Percentiles rank a stretch among this genome's conserved stretches.
These are phyloP conservation scores for Santalum album DNA, from an alignment of 164 flowering plant genomes.

Conservation along the genomic window DNA sequence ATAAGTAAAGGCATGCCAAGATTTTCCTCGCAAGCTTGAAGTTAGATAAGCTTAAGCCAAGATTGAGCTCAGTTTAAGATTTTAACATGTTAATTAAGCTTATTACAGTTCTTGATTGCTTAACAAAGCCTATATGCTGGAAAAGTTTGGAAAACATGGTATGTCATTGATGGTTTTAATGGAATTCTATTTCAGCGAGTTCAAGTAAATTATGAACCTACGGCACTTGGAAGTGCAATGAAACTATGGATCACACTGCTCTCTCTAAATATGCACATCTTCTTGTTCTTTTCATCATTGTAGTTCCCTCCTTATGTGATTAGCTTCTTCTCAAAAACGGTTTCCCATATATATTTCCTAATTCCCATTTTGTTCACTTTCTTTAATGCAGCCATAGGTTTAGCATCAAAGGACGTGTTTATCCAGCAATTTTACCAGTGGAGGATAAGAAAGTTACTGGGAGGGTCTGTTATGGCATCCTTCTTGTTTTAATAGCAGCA, in stretches of 20 bases:
- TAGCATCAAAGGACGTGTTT: slow-evolving; percentile 81
- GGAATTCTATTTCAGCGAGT: no score
- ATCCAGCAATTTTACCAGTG: slow-evolving; percentile 89
- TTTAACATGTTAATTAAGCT: background rate
- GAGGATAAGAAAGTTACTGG: slow-evolving; percentile 54
- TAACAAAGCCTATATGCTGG: background rate
- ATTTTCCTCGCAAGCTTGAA: no score
- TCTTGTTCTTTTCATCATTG: no score
- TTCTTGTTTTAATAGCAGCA: background rate
- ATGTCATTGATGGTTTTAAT: background rate
- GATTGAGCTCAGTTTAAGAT: no score
- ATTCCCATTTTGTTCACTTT: background rate
- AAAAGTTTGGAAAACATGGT: background rate
- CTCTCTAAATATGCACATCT: no score
- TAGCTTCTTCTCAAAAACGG: no score
- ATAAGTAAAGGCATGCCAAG: no score
- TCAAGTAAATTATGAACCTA: no score
- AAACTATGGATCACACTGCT: no score
- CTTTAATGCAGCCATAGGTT: slow-evolving; percentile 62
- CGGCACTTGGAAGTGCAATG: no score
- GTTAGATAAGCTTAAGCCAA: no score
- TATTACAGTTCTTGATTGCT: background rate
- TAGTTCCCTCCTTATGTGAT: no score
- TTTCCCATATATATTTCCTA: background rate
- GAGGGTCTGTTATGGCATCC: slow-evolving; percentile 31